Evolutionary conservation across 176 grass and related monocot species (phyloP).

Genomic region (Cenchrus purpureus): DNA sequence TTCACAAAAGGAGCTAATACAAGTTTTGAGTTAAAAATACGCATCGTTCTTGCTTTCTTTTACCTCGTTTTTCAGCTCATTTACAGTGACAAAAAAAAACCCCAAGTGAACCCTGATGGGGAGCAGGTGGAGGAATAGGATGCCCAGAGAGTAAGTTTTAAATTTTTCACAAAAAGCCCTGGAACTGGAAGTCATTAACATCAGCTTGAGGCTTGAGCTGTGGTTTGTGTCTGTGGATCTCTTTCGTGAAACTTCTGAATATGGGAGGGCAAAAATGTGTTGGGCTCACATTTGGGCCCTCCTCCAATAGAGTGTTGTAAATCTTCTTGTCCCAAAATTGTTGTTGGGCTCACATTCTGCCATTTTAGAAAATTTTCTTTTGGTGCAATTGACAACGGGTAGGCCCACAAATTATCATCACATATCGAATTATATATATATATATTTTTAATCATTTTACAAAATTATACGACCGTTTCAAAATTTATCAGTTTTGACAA

Average conservation of each 20-base stretch:
- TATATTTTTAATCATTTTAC: too few species aligned
- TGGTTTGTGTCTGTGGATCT: not conserved
- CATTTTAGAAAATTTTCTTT: too few species aligned
- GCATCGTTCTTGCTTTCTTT: not conserved
- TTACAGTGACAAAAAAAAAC: not conserved
- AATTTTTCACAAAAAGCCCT: not conserved
- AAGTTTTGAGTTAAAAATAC: not conserved
- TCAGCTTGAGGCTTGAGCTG: not conserved
- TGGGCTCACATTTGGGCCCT: not conserved
- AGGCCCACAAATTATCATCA: too few species aligned
- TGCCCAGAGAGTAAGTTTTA: not conserved
- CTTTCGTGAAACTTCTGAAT: not conserved
- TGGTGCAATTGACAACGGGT: too few species aligned
- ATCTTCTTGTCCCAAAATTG: too few species aligned
- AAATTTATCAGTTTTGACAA: too few species aligned
- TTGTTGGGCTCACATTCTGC: too few species aligned
- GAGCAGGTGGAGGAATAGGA: not conserved
- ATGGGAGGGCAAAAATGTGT: not conserved
- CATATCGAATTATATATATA: too few species aligned
- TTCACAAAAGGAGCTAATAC: not conserved
- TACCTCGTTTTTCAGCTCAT: not conserved
- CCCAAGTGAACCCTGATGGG: not conserved
- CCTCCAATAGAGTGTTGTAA: too few species aligned
- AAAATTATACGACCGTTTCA: too few species aligned
- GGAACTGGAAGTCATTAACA: not conserved